These are phyloP conservation scores for Fusarium sublunatum DNA, from an alignment of 2,329 filamentous ascomycete species.

Conservation along the genomic window DNA sequence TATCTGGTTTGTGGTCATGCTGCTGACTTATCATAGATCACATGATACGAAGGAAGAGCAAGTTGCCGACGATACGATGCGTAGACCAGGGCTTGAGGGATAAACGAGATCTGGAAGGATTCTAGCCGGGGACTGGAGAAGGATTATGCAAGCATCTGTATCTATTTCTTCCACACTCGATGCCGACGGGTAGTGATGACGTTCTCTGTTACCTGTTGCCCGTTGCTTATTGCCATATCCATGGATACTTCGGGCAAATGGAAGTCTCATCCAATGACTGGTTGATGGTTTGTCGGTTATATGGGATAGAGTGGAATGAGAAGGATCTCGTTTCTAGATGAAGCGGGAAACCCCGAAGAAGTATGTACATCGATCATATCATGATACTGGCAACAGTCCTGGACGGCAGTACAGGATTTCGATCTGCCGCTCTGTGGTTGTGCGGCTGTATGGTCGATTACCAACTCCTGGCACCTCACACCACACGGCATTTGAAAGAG, in stretches of 20 bases:
- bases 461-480: neutral
- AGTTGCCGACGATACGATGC: neutral
- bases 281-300: constrained; percentile 7
- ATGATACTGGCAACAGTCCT: constrained; percentile 12
- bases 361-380: constrained; percentile 13
- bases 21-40: constrained; percentile 12
- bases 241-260: constrained; percentile 20
- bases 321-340: neutral
- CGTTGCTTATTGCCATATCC: neutral
- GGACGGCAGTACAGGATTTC: neutral
- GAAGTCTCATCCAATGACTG: constrained; percentile 5
- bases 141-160: too few relatives aligned
- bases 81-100: neutral
- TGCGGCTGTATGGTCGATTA: neutral
- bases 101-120: neutral
- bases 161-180: too few relatives aligned
- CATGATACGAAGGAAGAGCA: constrained; percentile 6
- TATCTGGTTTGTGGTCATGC: neutral
- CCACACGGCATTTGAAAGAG: too few relatives aligned
- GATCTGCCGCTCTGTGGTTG: neutral
- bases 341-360: neutral
- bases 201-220: too few relatives aligned
- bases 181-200: too few relatives aligned
- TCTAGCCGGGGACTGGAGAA: too few relatives aligned
- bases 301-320: neutral